These are phyloP conservation scores for Exophiala aquamarina DNA, from an alignment of 2,329 filamentous ascomycete species.

Conservation along the genomic window DNA sequence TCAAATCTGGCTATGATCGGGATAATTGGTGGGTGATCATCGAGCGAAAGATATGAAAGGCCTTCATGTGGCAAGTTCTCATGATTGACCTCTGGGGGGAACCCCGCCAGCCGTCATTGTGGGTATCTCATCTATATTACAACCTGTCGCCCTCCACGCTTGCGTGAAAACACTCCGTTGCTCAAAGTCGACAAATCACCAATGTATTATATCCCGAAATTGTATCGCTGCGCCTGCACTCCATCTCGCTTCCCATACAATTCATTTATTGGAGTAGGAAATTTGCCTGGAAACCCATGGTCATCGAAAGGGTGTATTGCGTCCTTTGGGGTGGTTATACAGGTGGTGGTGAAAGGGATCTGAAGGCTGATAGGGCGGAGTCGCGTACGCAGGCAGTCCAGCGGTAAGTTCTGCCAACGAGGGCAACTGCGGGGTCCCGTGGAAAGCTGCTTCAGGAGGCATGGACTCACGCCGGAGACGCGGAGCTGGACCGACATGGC, in stretches of 20 bases:
- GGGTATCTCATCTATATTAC: slow-evolving; percentile 26
- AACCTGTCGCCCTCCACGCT: no score
- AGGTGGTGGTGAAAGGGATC: slow-evolving; percentile 27
- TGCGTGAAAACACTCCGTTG: slow-evolving; percentile 38
- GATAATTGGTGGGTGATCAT: slow-evolving; percentile 88
- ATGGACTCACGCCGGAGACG: slow-evolving; percentile 40
- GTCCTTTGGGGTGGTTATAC: slow-evolving; percentile 39
- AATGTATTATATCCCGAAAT: slow-evolving; percentile 9
- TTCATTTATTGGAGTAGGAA: no score
- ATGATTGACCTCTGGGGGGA: background rate
- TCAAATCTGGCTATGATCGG: slow-evolving; percentile 86
- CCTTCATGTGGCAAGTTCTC: background rate
- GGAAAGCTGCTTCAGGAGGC: slow-evolving; percentile 35
- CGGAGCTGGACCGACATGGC: slow-evolving; percentile 26
- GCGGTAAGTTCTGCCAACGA: slow-evolving; percentile 49
- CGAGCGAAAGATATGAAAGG: slow-evolving; percentile 11
- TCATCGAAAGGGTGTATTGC: slow-evolving; percentile 32
- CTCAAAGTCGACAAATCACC: slow-evolving; percentile 34
- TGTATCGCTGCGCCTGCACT: slow-evolving; percentile 33
- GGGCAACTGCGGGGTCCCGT: slow-evolving; percentile 39
- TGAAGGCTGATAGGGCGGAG: slow-evolving; percentile 31
- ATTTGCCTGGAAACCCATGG: slow-evolving; percentile 17
- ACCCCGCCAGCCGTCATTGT: slow-evolving; percentile 1
- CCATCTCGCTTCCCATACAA: slow-evolving; percentile 7
- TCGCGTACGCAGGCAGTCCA: slow-evolving; percentile 46